phyloP scores from a whole-genome alignment of 2,329 filamentous ascomycete genomes.

The Talaromyces atroroseus region DNA sequence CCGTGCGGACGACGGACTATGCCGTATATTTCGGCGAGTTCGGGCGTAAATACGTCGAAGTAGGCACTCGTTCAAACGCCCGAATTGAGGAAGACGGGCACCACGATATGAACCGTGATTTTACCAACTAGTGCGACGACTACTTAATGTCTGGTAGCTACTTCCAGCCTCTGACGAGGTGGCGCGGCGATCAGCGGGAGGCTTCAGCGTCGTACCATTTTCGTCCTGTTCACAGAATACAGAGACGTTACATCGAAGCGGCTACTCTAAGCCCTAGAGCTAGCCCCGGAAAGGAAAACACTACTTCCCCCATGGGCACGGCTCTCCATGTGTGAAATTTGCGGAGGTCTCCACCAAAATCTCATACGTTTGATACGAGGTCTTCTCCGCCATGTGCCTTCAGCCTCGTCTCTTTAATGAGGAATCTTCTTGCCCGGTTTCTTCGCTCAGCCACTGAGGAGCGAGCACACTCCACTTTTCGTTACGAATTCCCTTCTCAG shows the following conservation, averaged over 20 bases:
- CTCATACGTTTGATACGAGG: neutral
- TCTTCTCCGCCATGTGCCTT: neutral
- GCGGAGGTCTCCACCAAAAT: neutral
- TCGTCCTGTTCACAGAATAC: neutral
- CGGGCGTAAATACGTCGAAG: no score
- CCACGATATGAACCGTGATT: neutral
- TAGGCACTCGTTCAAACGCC: no score
- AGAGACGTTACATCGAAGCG: neutral
- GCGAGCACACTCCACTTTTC: neutral
- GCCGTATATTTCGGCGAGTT: no score
- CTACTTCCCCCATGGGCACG: neutral
- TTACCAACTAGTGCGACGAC: neutral
- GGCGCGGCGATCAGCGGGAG: slow-evolving; percentile 8
- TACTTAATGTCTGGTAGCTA: neutral
- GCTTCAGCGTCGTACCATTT: neutral
- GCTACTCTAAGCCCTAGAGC: slow-evolving; percentile 4
- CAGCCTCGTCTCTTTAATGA: neutral
- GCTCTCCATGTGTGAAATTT: neutral
- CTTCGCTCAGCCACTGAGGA: neutral
- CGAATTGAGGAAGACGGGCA: no score
- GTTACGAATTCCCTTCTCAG: neutral
- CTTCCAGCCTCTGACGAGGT: slow-evolving; percentile 3
- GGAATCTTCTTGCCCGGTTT: neutral
- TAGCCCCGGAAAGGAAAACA: neutral
- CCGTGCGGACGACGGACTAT: no score